These are phyloP conservation scores for Phytophthora sojae DNA, from an alignment of 352 stramenopile species.

Conservation along the genomic window DNA sequence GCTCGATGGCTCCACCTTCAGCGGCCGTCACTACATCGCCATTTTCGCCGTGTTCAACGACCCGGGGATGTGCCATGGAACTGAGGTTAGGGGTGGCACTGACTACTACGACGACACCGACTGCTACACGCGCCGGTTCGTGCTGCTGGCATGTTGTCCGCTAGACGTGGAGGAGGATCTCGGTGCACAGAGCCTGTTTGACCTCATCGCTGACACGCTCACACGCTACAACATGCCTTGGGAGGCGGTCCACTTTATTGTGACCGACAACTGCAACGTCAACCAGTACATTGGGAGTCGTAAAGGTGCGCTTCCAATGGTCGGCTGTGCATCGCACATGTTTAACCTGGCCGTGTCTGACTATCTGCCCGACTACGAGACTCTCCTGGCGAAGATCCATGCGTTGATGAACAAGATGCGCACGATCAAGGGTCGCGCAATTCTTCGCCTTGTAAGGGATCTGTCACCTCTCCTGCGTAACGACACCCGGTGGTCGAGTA, in stretches of 20 bases:
- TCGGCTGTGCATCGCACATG: slow-evolving; percentile 1
- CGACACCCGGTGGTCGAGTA: slow-evolving; percentile 32
- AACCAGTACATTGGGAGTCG: slow-evolving; percentile 33
- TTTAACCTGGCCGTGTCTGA: slow-evolving; percentile 29
- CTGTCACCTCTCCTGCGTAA: slow-evolving; percentile 5
- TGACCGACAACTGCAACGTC: slow-evolving; percentile 29
- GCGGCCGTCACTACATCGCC: slow-evolving; percentile 21
- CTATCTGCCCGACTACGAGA: slow-evolving; percentile 14
- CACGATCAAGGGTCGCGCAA: slow-evolving; percentile 1
- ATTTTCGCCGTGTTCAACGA: slow-evolving; percentile 33
- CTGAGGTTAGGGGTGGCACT: background rate
- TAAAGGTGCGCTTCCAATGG: slow-evolving; percentile 16
- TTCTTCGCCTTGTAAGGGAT: slow-evolving; percentile 6
- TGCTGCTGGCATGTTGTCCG: slow-evolving; percentile 21
- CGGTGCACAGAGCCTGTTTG: slow-evolving; percentile 20
- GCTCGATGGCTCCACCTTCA: slow-evolving; percentile 15
- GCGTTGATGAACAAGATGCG: slow-evolving; percentile 11
- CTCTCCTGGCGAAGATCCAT: slow-evolving; percentile 18
- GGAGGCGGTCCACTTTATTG: slow-evolving; percentile 22
- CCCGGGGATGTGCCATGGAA: background rate
- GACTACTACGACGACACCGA: slow-evolving; percentile 34
- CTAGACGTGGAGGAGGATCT: slow-evolving; percentile 20
- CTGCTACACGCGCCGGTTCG: slow-evolving; percentile 21
- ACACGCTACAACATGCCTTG: slow-evolving; percentile 26
- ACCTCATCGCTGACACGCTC: slow-evolving; percentile 27